phyloP scores from a whole-genome alignment of 2,329 filamentous ascomycete genomes.

The Dactylellina sp. region DNA sequence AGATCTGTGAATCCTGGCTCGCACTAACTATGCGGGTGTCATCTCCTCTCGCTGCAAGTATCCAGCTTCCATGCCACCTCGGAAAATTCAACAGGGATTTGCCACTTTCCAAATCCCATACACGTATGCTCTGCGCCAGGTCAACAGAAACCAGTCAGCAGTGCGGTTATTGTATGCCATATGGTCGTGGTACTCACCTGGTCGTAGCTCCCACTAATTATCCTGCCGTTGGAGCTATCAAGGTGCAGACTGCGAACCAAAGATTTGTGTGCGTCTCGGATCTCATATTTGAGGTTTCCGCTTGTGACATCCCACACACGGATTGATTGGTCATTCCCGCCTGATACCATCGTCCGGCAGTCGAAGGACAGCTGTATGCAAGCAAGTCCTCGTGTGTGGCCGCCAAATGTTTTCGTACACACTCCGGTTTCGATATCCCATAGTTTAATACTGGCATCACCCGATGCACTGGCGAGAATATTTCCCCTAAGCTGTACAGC shows the following conservation, averaged over 20 bases:
- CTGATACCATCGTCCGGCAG: conserved; percentile 90
- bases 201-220: conserved; percentile 94
- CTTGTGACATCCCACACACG: conserved; percentile 96
- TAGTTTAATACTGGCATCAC: conserved; percentile 90
- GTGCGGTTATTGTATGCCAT: background rate
- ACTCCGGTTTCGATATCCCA: conserved; percentile 94
- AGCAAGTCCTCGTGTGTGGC: conserved; percentile 91
- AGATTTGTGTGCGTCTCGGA: conserved; percentile 81
- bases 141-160: background rate
- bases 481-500: conserved; percentile 95
- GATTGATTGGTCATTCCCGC: conserved; percentile 94
- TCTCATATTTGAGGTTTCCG: conserved; percentile 76
- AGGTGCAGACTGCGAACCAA: conserved; percentile 91
- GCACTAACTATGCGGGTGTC: conserved; percentile 94
- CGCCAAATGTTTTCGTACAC: conserved; percentile 88
- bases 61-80: conserved; percentile 97
- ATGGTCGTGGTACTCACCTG: conserved; percentile 69
- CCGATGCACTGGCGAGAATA: conserved; percentile 90
- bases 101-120: conserved; percentile 32
- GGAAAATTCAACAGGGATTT: conserved; percentile 78
- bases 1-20: conserved; percentile 89
- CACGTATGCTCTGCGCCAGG: conserved; percentile 34
- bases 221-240: conserved; percentile 84
- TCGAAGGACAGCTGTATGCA: conserved; percentile 97
- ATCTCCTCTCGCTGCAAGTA: conserved; percentile 93